These are phyloP conservation scores for Pelargonium fulgidum DNA, from an alignment of 441 rosid species.

Conservation along the genomic window DNA sequence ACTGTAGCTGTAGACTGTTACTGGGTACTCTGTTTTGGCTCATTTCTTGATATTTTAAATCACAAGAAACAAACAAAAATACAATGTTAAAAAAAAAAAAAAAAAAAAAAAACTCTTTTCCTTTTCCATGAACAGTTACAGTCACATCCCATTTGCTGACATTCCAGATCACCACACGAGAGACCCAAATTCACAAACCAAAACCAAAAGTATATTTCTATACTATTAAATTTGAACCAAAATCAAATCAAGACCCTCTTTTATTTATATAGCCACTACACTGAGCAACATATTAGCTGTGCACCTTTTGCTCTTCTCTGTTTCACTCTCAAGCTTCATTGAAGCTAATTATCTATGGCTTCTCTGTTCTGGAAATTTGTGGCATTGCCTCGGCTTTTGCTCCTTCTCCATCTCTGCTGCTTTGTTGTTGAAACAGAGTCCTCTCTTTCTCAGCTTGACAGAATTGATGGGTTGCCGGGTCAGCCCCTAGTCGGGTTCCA, in stretches of 20 bases:
- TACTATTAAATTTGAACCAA: background rate
- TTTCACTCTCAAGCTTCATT: slow-evolving; percentile 21
- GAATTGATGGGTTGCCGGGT: slow-evolving; percentile 56
- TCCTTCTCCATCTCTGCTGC: slow-evolving; percentile 28
- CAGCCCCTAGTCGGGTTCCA: slow-evolving; percentile 71
- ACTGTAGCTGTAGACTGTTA: background rate
- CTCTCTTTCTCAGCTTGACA: slow-evolving; percentile 39
- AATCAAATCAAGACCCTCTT: background rate
- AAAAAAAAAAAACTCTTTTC: background rate
- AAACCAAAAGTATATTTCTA: background rate
- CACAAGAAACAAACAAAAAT: background rate
- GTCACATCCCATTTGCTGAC: slow-evolving; percentile 2
- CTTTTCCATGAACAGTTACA: background rate
- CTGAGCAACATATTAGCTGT: slow-evolving; percentile 5
- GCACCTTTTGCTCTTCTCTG: background rate
- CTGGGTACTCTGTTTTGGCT: background rate
- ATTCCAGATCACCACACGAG: slow-evolving; percentile 5
- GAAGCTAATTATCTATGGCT: slow-evolving; percentile 23
- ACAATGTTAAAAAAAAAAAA: background rate
- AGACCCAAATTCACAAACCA: background rate
- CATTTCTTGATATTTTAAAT: background rate
- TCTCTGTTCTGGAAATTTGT: slow-evolving; percentile 33
- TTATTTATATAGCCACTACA: background rate
- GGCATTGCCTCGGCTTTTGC: slow-evolving; percentile 33
- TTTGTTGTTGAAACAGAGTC: slow-evolving; percentile 26